Percentiles rank a stretch among this genome's conserved stretches.
Conservation (phyloP, 2,329 filamentous ascomycete genomes). For the Aureobasidium sp. region DNA sequence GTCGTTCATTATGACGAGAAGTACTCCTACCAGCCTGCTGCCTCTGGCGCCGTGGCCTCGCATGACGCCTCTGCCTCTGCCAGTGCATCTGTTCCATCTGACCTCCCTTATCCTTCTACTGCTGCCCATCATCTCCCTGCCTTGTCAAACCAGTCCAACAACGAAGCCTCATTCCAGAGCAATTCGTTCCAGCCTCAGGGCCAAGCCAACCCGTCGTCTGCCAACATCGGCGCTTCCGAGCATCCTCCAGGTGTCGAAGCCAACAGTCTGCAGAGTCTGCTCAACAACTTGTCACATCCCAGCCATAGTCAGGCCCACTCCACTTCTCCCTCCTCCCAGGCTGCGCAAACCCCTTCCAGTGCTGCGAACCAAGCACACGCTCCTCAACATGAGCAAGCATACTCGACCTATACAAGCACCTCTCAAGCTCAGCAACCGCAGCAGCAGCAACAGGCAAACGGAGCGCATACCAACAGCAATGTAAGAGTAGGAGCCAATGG, state of each 20-base stretch:
- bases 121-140: slow-evolving; percentile 12
- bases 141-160: background rate
- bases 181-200: slow-evolving; percentile 18
- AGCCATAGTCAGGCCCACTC: slow-evolving; percentile 21
- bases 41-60: slow-evolving; percentile 18
- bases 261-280: slow-evolving; percentile 9
- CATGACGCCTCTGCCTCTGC: slow-evolving; percentile 26
- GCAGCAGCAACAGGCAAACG: slow-evolving; percentile 21
- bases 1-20: slow-evolving; percentile 8
- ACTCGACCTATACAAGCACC: background rate
- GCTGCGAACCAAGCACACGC: slow-evolving; percentile 41
- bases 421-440: background rate
- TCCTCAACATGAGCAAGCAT: slow-evolving; percentile 38
- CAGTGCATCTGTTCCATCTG: slow-evolving; percentile 1
- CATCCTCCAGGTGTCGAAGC: slow-evolving; percentile 8
- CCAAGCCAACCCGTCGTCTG: background rate
- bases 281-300: slow-evolving; percentile 20
- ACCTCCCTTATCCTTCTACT: slow-evolving; percentile 1
- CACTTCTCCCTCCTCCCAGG: slow-evolving; percentile 22
- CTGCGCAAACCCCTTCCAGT: slow-evolving; percentile 26
- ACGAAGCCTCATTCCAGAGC: slow-evolving; percentile 12
- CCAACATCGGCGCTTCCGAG: background rate
- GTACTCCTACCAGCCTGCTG: slow-evolving; percentile 4
- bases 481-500: slow-evolving; percentile 16
- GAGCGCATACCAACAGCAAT: background rate